Conservation (phyloP, 345 rosid genomes). For the Pistacia integerrima region DNA sequence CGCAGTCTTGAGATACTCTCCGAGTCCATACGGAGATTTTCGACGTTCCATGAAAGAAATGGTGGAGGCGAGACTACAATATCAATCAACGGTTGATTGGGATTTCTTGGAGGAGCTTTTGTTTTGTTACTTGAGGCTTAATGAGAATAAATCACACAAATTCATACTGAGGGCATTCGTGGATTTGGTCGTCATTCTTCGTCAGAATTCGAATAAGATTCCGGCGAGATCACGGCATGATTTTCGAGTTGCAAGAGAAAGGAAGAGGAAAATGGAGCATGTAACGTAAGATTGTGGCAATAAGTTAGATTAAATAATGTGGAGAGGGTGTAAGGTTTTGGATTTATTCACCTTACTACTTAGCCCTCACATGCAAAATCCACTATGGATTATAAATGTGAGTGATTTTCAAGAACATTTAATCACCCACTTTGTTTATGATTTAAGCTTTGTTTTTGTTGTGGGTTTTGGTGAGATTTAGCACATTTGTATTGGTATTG, state of each 20-base stretch:
- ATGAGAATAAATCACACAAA: constrained; percentile 69
- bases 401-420: background rate
- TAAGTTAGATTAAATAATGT: background rate
- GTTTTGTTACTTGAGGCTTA: constrained; percentile 68
- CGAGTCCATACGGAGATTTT: constrained; percentile 64
- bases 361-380: constrained; percentile 19
- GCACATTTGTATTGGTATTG: constrained; percentile 13
- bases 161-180: constrained; percentile 78
- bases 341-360: background rate
- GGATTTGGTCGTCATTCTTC: constrained; percentile 52
- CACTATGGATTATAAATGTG: background rate
- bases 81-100: constrained; percentile 57
- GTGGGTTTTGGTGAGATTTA: constrained; percentile 25
- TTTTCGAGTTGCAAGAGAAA: constrained; percentile 22
- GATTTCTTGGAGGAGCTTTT: constrained; percentile 84
- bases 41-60: constrained; percentile 74
- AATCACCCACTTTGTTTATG: background rate
- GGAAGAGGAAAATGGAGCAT: constrained; percentile 26
- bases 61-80: constrained; percentile 53
- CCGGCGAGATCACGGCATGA: constrained; percentile 25
- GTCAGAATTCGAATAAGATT: constrained; percentile 14
- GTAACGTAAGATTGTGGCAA: constrained; percentile 26
- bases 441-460: constrained; percentile 13
- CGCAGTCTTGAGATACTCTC: constrained; percentile 51
- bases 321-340: too few relatives aligned